Evolutionary conservation across 441 rosid genomes (phyloP).

Genomic region (Manihot esculenta): DNA sequence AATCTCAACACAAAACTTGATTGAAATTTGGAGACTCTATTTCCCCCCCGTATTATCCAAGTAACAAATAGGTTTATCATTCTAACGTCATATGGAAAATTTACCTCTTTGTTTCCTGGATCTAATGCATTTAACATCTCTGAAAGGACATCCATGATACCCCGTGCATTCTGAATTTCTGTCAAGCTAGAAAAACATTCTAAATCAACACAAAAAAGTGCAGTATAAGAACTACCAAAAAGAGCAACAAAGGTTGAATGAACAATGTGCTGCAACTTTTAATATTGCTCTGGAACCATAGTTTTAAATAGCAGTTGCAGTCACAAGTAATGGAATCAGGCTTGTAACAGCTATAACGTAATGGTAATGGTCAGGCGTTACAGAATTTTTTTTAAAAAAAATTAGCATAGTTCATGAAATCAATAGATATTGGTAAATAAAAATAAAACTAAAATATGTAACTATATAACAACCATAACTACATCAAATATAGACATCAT

Average conservation of each 20-base stretch:
- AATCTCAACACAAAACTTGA: constrained; percentile 1
- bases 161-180: constrained; percentile 98
- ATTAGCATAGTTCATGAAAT: too few species aligned
- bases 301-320: too few species aligned
- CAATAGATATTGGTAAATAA: too few species aligned
- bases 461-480: too few species aligned
- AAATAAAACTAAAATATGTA: too few species aligned
- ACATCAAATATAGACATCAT: too few species aligned
- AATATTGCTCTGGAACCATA: too few species aligned
- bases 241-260: constrained; percentile 13
- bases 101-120: constrained; percentile 90
- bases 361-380: too few species aligned
- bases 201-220: constrained; percentile 24
- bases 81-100: neutral
- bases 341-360: too few species aligned
- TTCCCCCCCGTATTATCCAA: constrained; percentile 9
- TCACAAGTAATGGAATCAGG: too few species aligned
- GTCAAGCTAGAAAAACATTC: constrained; percentile 62
- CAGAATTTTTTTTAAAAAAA: too few species aligned
- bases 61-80: neutral
- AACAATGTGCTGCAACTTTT: constrained; percentile 9
- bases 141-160: constrained; percentile 94
- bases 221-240: neutral
- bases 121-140: constrained; percentile 97
- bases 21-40: constrained; percentile 1